These are phyloP conservation scores for Perilla frutescens DNA, from an alignment of 257 asterid genomes.

Conservation along the genomic window DNA sequence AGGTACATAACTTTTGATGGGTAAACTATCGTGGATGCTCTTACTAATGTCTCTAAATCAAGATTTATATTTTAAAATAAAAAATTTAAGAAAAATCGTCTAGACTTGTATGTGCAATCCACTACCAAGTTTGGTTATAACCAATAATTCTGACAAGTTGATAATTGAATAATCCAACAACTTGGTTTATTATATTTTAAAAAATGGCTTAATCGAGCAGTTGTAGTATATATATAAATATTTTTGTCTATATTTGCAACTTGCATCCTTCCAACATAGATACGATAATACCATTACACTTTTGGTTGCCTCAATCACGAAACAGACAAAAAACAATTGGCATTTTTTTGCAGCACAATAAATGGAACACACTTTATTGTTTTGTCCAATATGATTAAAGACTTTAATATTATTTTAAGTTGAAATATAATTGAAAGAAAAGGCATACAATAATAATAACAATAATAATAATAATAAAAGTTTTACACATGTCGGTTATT, in stretches of 20 bases:
- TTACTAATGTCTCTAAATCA: no score
- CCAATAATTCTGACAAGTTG: conserved; percentile 34
- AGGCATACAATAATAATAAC: no score
- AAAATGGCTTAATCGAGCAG: background rate
- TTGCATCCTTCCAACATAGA: conserved; percentile 34
- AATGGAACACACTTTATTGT: conserved; percentile 12
- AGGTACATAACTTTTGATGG: no score
- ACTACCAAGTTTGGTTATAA: conserved; percentile 16
- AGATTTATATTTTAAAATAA: no score
- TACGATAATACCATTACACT: background rate
- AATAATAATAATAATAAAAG: no score
- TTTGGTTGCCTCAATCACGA: conserved; percentile 9
- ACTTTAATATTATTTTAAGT: no score
- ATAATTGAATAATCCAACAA: conserved; percentile 14
- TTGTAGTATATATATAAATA: background rate
- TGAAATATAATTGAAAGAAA: no score
- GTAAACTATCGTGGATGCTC: no score
- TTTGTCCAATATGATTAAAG: background rate
- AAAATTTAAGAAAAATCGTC: background rate
- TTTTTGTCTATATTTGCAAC: conserved; percentile 30
- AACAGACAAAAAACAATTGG: conserved; percentile 22
- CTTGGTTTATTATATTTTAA: conserved; percentile 1
- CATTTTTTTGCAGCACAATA: conserved; percentile 22
- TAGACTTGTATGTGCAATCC: conserved; percentile 34
- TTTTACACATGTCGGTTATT: no score